Base-by-base conservation (phyloP, 208 protist genomes). In the Crithidia mellificae region DNA sequence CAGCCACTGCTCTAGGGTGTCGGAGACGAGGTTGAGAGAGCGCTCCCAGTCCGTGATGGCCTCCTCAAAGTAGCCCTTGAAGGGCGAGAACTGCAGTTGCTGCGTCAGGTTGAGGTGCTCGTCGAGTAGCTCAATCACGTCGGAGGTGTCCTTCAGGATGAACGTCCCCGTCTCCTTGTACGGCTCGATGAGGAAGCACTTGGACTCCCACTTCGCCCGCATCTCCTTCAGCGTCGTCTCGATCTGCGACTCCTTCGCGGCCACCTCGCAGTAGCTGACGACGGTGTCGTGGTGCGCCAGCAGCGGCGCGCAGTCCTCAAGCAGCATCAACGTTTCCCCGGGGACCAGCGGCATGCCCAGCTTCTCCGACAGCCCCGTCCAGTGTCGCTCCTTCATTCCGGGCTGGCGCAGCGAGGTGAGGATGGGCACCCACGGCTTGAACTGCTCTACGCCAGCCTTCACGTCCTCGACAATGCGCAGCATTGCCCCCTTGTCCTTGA, bases 1-100 rank as follows among this genome's bases (percentile, higher is more conserved):
- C 34, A 98, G 75, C 97, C 97, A 99, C 72, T 98, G 94, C 77
- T 99, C 98, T n/a, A 99, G 75, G 41, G 97, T 96, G 68, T 98
- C 94, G 14, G 91, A 91, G 50, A 97, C 88, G 47, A 96, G 78
- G 51, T 92, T 96, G 17, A 99, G 92, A 2, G 87, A 93, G 67
- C 88, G 80, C 72, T 98, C 97, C 96, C 97, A 99, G 58, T 97
- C 93, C 4, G 80, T 89, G 71, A 98, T 98, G 46, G 81, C 65
- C 74, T 96, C 91, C 67, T 97, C 95, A 65, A 98, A 98, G 72
- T 95, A 97, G 49, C 90, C 93, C 68, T 98, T 98, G 80, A 98
- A 99, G 15, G 94, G 95, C 8, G 96, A 98, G 78, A 98, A 98
- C 56, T 90, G 85, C 64, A 99, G 92, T 68, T 97, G 91, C 76